These are phyloP conservation scores for Leucaena leucocephala DNA, from an alignment of 306 rosid species.

Conservation along the genomic window DNA sequence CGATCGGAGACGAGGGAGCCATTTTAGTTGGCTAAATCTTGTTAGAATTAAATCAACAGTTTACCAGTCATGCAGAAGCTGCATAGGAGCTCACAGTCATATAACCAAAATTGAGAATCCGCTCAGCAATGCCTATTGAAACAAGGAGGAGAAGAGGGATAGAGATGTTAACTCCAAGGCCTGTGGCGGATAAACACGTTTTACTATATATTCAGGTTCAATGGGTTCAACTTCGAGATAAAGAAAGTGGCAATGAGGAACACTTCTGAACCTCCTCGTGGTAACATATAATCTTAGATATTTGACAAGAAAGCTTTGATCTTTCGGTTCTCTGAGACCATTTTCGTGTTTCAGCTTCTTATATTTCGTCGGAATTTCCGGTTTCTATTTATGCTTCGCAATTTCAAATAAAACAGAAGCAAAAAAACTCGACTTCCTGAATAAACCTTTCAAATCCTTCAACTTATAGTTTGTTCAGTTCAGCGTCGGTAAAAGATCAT, in stretches of 20 bases:
- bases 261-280: slow-evolving; percentile 48
- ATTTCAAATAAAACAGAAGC: slow-evolving; percentile 44
- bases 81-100: neutral
- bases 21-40: slow-evolving; percentile 5
- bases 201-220: neutral
- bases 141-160: neutral
- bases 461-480: slow-evolving; percentile 28
- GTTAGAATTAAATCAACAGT: neutral
- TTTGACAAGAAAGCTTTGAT: slow-evolving; percentile 67
- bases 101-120: neutral
- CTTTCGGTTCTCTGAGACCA: slow-evolving; percentile 37
- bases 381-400: slow-evolving; percentile 33
- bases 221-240: slow-evolving; percentile 10
- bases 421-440: slow-evolving; percentile 26
- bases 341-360: slow-evolving; percentile 35
- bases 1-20: slow-evolving; percentile 40
- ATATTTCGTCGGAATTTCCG: neutral
- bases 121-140: neutral
- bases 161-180: neutral
- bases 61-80: neutral
- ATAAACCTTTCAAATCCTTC: slow-evolving; percentile 37
- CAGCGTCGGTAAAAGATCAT: slow-evolving; percentile 45
- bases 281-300: slow-evolving; percentile 26
- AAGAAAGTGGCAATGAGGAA: slow-evolving; percentile 33
- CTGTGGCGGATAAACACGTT: too few relatives aligned